phyloP scores from a whole-genome alignment of 306 rosid genomes.

The Pyrus betulifolia region DNA sequence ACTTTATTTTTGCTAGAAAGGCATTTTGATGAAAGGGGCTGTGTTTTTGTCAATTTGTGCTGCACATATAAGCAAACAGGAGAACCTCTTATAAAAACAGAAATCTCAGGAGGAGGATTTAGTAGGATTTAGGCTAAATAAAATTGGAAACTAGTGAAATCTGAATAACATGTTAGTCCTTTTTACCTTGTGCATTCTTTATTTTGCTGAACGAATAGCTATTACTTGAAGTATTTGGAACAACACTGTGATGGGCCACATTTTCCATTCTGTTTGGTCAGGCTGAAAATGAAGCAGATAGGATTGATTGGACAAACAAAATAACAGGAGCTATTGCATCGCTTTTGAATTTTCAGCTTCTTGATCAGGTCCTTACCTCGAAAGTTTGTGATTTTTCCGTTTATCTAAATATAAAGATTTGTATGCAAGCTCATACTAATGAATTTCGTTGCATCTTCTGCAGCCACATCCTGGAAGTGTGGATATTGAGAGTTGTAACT shows the following conservation, averaged over 20 bases:
- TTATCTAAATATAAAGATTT: constrained; percentile 8
- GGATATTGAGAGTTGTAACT: constrained; percentile 27
- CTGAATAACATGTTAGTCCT: background rate
- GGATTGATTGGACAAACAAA: constrained; percentile 89
- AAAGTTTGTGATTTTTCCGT: constrained; percentile 1
- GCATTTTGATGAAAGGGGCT: background rate
- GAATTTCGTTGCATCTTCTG: constrained; percentile 23
- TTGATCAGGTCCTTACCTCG: constrained; percentile 58
- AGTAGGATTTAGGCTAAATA: background rate
- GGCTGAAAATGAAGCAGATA: constrained; percentile 98
- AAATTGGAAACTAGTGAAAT: background rate
- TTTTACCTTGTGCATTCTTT: background rate
- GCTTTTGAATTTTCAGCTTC: constrained; percentile 73
- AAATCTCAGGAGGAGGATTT: background rate
- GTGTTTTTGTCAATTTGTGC: background rate
- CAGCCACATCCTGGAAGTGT: constrained; percentile 48
- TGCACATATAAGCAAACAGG: background rate
- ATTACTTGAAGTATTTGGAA: background rate
- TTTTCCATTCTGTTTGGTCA: constrained; percentile 32
- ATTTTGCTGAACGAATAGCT: background rate
- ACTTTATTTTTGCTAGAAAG: background rate
- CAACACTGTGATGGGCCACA: background rate
- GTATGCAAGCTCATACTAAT: constrained; percentile 9
- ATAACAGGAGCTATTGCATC: constrained; percentile 72
- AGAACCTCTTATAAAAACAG: background rate